These are phyloP conservation scores for Sophora flavescens DNA, from an alignment of 306 rosid genomes.

Conservation along the genomic window DNA sequence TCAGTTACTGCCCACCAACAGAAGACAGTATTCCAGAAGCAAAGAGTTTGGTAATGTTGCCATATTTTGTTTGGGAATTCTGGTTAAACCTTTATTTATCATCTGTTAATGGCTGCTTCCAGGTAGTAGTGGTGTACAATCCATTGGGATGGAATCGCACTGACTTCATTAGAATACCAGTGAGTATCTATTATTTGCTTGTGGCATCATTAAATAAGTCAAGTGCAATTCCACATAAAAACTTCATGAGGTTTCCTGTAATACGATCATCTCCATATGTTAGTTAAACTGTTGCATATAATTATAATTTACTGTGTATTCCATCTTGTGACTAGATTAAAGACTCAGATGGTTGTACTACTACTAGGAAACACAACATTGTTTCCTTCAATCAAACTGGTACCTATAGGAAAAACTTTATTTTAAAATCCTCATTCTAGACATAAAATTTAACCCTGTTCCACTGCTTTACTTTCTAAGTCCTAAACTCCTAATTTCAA, in stretches of 20 bases:
- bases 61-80: neutral
- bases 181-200: conserved; percentile 54
- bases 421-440: too few species aligned
- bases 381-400: neutral
- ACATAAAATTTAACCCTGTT: too few species aligned
- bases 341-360: neutral
- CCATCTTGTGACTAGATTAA: neutral
- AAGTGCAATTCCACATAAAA: neutral
- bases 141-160: conserved; percentile 92
- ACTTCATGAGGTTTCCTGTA: neutral
- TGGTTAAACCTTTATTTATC: neutral
- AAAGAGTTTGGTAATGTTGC: conserved; percentile 80
- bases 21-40: conserved; percentile 64
- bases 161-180: conserved; percentile 80
- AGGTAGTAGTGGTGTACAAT: conserved; percentile 89
- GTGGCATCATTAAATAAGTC: neutral
- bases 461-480: too few species aligned
- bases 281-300: neutral
- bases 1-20: conserved; percentile 91
- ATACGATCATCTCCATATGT: neutral
- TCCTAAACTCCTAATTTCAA: too few species aligned
- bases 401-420: neutral
- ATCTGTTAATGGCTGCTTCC: conserved; percentile 36
- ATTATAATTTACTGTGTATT: neutral
- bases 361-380: neutral